phyloP scores from a whole-genome alignment of 441 rosid genomes.

The Euphorbia corollata region DNA sequence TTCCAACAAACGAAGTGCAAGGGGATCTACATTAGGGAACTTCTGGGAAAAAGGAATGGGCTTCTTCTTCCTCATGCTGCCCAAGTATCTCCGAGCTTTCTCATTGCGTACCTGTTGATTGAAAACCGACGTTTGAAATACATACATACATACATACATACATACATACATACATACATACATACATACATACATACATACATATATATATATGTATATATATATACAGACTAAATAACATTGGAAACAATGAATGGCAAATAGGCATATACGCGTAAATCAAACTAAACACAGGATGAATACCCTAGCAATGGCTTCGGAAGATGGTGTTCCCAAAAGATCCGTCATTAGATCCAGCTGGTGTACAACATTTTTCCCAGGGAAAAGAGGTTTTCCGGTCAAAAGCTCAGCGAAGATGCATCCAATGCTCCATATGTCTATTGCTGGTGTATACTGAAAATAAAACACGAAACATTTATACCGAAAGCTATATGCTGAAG shows the following conservation, averaged over 20 bases:
- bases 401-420: slow-evolving; percentile 93
- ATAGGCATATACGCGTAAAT: not conserved
- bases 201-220: too few species aligned
- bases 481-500: not conserved
- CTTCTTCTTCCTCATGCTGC: slow-evolving; percentile 91
- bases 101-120: slow-evolving; percentile 77
- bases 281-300: slow-evolving; percentile 10
- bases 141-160: too few species aligned
- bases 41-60: slow-evolving; percentile 71
- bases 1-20: slow-evolving; percentile 80
- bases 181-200: too few species aligned
- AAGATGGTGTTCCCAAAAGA: slow-evolving; percentile 80
- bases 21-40: slow-evolving; percentile 86
- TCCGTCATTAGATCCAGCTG: slow-evolving; percentile 93
- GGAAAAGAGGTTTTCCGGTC: slow-evolving; percentile 92
- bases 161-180: too few species aligned
- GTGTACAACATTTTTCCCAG: slow-evolving; percentile 92
- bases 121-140: slow-evolving; percentile 7
- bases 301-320: slow-evolving; percentile 92
- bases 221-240: not conserved
- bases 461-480: slow-evolving; percentile 14
- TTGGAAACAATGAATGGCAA: slow-evolving; percentile 1
- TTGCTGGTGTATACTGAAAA: slow-evolving; percentile 89
- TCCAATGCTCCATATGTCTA: slow-evolving; percentile 97
- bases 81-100: slow-evolving; percentile 86